Conservation (phyloP, 805 yeast genomes). For the Barnettozyma siamensis region DNA sequence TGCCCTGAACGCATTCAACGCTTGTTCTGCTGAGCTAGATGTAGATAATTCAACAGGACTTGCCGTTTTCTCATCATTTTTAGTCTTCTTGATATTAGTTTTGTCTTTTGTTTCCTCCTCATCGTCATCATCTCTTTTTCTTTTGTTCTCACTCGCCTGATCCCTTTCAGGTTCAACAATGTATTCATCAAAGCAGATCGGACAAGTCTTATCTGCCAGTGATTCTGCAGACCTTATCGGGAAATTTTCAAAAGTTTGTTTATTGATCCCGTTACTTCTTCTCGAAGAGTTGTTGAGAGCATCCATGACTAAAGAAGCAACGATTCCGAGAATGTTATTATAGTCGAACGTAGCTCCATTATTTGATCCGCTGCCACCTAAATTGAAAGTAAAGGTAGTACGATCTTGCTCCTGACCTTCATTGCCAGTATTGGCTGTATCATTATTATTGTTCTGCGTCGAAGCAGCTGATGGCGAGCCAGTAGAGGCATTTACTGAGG, state of each 20-base stretch:
- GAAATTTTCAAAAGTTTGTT: slow-evolving; percentile 46
- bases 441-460: no score
- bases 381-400: not conserved
- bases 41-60: not conserved
- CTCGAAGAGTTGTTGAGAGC: slow-evolving; percentile 33
- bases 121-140: slow-evolving; percentile 19
- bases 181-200: slow-evolving; percentile 60
- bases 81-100: slow-evolving; percentile 3
- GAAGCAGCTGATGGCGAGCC: no score
- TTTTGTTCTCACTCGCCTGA: slow-evolving; percentile 19
- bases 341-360: slow-evolving; percentile 22
- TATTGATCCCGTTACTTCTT: slow-evolving; percentile 44
- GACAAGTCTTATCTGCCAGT: slow-evolving; percentile 38
- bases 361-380: not conserved
- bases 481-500: no score
- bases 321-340: slow-evolving; percentile 56
- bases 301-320: slow-evolving; percentile 64
- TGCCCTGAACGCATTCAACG: slow-evolving; percentile 6
- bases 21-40: not conserved
- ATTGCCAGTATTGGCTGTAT: not conserved
- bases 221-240: slow-evolving; percentile 31
- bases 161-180: slow-evolving; percentile 12
- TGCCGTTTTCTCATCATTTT: not conserved
- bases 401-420: not conserved
- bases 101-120: not conserved